A percentile compares a stretch with the other conserved stretches of the same genome.
These are phyloP conservation scores for Plasmodium blacklocki DNA, from an alignment of 169 alveolate species.

Conservation along the genomic window DNA sequence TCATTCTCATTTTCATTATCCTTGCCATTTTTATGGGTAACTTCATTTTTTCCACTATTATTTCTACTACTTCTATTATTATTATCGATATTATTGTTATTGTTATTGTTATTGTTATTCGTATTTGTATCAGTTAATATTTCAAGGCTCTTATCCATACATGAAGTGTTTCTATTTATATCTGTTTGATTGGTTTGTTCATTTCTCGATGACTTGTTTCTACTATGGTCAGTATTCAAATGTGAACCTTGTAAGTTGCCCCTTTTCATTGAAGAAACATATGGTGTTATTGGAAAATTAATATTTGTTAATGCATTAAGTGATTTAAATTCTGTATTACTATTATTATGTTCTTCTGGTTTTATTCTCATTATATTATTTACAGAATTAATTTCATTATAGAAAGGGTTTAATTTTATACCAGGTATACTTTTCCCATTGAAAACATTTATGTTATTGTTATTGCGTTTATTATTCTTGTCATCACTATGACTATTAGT, in stretches of 20 bases:
- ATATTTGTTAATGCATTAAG: slow-evolving; percentile 10
- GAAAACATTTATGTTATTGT: slow-evolving; percentile 1
- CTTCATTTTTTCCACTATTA: too few relatives aligned
- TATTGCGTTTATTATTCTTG: background rate
- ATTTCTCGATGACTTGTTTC: slow-evolving; percentile 3
- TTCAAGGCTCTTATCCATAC: too few relatives aligned
- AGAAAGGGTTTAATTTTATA: slow-evolving; percentile 14
- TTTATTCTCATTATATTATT: slow-evolving; percentile 1
- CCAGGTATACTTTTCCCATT: background rate
- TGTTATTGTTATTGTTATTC: too few relatives aligned
- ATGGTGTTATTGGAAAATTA: slow-evolving; percentile 9
- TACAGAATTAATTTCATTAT: slow-evolving; percentile 7
- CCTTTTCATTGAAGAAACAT: background rate
- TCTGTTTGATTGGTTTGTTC: background rate
- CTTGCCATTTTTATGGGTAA: too few relatives aligned
- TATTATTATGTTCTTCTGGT: background rate
- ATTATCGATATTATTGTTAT: too few relatives aligned
- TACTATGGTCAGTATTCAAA: background rate
- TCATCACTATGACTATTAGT: background rate
- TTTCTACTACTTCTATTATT: too few relatives aligned
- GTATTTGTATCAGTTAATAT: too few relatives aligned
- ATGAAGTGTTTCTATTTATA: too few relatives aligned
- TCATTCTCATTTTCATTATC: too few relatives aligned
- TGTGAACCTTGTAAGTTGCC: background rate
- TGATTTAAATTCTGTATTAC: background rate